These are phyloP conservation scores for Crithidia mellificae DNA, from an alignment of 208 protist genomes.

Conservation along the genomic window DNA sequence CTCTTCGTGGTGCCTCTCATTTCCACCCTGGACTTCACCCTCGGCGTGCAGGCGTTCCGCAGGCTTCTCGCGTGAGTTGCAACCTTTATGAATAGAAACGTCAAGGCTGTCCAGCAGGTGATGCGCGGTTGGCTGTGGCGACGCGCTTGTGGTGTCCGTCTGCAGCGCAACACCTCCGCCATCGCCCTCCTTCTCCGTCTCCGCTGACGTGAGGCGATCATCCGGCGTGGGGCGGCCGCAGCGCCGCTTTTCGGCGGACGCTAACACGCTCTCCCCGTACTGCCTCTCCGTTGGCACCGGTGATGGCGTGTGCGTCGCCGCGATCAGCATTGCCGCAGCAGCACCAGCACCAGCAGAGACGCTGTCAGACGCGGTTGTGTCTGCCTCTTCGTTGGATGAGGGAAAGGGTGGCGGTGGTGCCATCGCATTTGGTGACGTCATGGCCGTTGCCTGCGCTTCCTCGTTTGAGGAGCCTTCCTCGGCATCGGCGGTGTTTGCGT, in stretches of 20 bases:
- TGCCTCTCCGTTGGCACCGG: constrained; percentile 33
- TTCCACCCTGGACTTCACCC: too few relatives aligned
- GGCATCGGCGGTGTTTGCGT: not conserved
- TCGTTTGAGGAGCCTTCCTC: constrained; percentile 12
- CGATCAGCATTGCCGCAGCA: too few relatives aligned
- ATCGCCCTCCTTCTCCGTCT: not conserved
- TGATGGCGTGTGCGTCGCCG: constrained; percentile 44
- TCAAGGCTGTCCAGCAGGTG: constrained; percentile 37
- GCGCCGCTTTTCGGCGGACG: constrained; percentile 36
- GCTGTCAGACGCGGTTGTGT: not conserved
- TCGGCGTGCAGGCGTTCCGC: not conserved
- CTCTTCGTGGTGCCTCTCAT: too few relatives aligned
- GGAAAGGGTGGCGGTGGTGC: not conserved
- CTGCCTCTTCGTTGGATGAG: not conserved
- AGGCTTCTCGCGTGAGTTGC: constrained; percentile 20
- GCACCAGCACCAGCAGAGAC: too few relatives aligned
- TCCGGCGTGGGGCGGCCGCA: constrained; percentile 27
- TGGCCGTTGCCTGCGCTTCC: not conserved
- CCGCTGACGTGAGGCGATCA: constrained; percentile 5
- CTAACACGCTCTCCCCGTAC: constrained; percentile 37
- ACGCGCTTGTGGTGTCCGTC: constrained; percentile 14
- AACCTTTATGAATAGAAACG: constrained; percentile 30
- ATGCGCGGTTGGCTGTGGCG: constrained; percentile 33
- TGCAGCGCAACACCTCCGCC: too few relatives aligned
- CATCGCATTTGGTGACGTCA: not conserved